Base-by-base conservation (phyloP, 2,329 filamentous ascomycete genomes). In the Colletotrichum siamense region DNA sequence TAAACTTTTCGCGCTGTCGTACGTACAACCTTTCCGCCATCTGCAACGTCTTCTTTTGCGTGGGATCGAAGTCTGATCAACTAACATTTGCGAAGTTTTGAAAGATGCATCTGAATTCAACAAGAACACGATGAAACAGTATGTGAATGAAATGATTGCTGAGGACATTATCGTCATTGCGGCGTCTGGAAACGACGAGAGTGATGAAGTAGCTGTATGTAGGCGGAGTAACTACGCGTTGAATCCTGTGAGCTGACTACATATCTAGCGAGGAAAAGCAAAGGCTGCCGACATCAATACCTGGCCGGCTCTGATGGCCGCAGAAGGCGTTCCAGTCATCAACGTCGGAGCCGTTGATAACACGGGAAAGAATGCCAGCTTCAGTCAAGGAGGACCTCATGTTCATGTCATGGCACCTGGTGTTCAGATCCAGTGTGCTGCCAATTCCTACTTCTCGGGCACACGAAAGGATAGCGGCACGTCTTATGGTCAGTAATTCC, bases 381-480 rank as follows among this genome's bases (percentile, higher is more conserved):
- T 69, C 32, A 5, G 4, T 12, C 30, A 69, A 28, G 52, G 66
- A 69, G 66, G 66, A 15, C 52, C 66, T 26, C 22, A 39, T n/a
- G 49, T 59, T n/a, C 66, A 69, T 13, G 66, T 69, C 22, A 69
- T 69, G 66, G 66, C 66, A 13, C 66, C 66, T 2, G 66, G 52
- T 2, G 66, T 59, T 22, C 49, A 61, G 1, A 3, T 69, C 2
- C 52, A 69, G 22, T 69, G 66, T 24, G 66, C 66, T 22, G 66
- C 66, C 30, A 69, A 69, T 22, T 69, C 66, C 15, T 39, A 3
- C 16, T 13, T 39, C 30, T 5, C 2, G 2, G 22, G 26, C 26
- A 68, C 65, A 4, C 65, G 36, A n/a, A 8, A 34, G 44, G 2
- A 22, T 16, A 13, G 18, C 44, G 65, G 65, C 6, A 68, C 65